Evolutionary conservation across 2,329 filamentous ascomycete genomes (phyloP), one percentile per base, ranked within the genome.

Genomic region (Tolypocladium cylindrosporum): DNA sequence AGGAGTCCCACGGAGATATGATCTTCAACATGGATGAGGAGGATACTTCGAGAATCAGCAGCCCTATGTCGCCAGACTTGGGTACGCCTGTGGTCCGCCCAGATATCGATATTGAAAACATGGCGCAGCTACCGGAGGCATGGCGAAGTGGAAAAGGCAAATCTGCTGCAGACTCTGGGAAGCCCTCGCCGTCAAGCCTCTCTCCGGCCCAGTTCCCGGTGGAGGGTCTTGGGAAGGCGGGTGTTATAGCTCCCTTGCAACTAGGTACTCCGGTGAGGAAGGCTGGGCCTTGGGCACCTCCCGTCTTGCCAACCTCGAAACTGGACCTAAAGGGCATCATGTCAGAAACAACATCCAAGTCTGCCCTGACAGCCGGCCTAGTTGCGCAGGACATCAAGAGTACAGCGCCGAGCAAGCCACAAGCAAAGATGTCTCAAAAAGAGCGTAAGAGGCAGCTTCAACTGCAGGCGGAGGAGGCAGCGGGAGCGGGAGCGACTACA

Each of bases 21-120:
- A 96, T 96, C 71, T 97, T 97, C 68, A 85, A 90, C 63, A 97
- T 97, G 91, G 93, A 96, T 59, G 91, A 95, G 42, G 90, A 91
- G 50, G 80, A 79, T 11, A 62, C 66, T 0, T 65, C 70, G 8
- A 64, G 63, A 1, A 58, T 63, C 9, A 61, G 62, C 34, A 75
- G 70, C 54, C 69, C 72, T 3, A 54, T 57, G 14, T 69, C 67
- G 10, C 64, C 67, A 14, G 55, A 58, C 14, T 24, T 56, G 31
- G 58, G 61, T 8, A 61, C 64, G 36, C 61, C 59, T 21, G 59
- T 64, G 16, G 50, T 60, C 31, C 63, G 60, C 11, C 61, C 62
- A 11, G 64, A 66, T 19, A 58, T 65, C 2, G 68, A 71, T 16
- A 43, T 64, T 14, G 68, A 69, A 4, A 60, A 64, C 1, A 66